Percentiles rank a stretch among this genome's conserved stretches.
phyloP scores from a whole-genome alignment of 306 rosid genomes.

The Pterocarpus santalinus region DNA sequence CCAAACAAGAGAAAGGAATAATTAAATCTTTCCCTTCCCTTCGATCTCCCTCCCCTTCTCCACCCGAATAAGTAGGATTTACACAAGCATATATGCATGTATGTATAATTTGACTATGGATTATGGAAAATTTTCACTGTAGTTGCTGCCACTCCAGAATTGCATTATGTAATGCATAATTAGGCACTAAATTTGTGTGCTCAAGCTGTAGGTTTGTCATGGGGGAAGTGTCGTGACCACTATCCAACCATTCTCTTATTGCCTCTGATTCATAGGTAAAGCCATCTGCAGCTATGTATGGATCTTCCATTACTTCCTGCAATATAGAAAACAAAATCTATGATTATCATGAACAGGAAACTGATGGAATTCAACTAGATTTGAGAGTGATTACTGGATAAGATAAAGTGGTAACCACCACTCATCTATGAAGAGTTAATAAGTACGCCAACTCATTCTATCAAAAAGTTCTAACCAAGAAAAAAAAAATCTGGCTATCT shows the following conservation, averaged over 20 bases:
- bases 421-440: not conserved
- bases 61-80: constrained; percentile 16
- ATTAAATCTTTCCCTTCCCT: constrained; percentile 33
- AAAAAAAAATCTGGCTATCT: not conserved
- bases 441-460: not conserved
- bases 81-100: constrained; percentile 40
- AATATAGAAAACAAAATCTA: constrained; percentile 44
- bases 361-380: constrained; percentile 23
- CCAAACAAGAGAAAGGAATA: constrained; percentile 40
- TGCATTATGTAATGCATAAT: constrained; percentile 86
- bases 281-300: constrained; percentile 96
- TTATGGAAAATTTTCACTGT: constrained; percentile 42
- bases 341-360: constrained; percentile 33
- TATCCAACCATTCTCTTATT: constrained; percentile 87
- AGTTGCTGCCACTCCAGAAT: constrained; percentile 93
- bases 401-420: not conserved
- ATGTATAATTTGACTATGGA: constrained; percentile 21
- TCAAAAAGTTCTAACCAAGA: constrained; percentile 2
- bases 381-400: not conserved
- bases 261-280: constrained; percentile 95
- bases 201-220: constrained; percentile 96
- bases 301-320: constrained; percentile 95
- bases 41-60: constrained; percentile 30
- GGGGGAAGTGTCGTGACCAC: constrained; percentile 91
- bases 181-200: constrained; percentile 85